Evolutionary conservation across 2,329 filamentous ascomycete species (phyloP), one percentile per base, ranked within the genome.

Genomic region (Orbilia brochopaga): DNA sequence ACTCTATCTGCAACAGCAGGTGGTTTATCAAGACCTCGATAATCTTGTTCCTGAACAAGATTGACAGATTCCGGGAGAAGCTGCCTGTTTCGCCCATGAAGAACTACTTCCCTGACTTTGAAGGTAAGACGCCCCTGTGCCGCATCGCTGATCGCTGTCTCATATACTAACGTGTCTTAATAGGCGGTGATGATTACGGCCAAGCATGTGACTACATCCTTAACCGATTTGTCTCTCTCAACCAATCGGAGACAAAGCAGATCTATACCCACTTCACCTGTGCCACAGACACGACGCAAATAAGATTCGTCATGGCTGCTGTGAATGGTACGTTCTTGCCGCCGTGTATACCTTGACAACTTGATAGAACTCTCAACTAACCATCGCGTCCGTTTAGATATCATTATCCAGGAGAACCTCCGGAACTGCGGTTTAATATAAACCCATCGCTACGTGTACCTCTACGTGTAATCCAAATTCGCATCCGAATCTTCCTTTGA

Each of bases 221-320:
- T 74, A 97, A 97, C 85, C 88, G 94, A 79, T 99, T 99, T 81
- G 94, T 97, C 78, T 94, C 90, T 79, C 84, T 99, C 79, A 99
- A 99, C 83, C 94, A 97, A 82, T 93, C 97, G 80, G 94, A 97
- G 84, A 96, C 92, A 62, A 99, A 99, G 85, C 94, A 99, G 81
- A 97, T 99, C 80, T 99, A 99, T 85, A 99, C 94, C 69, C 94
- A 97, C 82, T 99, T 99, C 83, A 99, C 94, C 56, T 97, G 94
- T 80, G 94, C 94, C 73, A 99, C 94, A 54, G 94, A 99, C 80
- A 99, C 94, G 32, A 97, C 94, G 78, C 94, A 99, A 81, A 99
- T 99, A 78, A 89, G 94, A 79, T 97, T 99, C 84, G 94, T 99
- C 82, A 99, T 99, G 94, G 92, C 93, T 74, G 94, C 94, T 76